A percentile compares a stretch with the other conserved stretches of the same genome.
Evolutionary conservation across 2,329 filamentous ascomycete genomes (phyloP).

Genomic region (Tympanopsis confertula): DNA sequence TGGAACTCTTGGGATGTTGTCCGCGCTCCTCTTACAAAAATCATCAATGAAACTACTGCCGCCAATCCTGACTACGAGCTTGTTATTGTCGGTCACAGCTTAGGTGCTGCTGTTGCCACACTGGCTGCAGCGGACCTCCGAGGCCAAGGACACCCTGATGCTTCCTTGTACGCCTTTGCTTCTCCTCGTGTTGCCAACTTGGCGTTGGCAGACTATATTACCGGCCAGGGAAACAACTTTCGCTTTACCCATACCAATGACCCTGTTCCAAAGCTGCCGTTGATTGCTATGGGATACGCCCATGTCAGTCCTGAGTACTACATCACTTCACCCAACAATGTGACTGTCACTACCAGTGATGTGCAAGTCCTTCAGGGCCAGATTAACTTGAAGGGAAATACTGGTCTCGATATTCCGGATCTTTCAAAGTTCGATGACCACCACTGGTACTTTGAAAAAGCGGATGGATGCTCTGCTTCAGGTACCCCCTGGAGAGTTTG

Average conservation of each 20-base stretch:
- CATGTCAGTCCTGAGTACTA: conserved; percentile 26
- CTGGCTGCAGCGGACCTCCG: neutral
- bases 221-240: conserved; percentile 18
- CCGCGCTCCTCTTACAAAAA: neutral
- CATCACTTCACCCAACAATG: conserved; percentile 18
- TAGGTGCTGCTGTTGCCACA: conserved; percentile 1
- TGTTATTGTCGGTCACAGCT: neutral
- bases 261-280: conserved; percentile 22
- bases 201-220: conserved; percentile 22
- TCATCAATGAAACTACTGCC: conserved; percentile 4
- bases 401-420: no score
- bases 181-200: conserved; percentile 26
- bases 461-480: no score
- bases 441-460: no score
- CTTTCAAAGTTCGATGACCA: no score
- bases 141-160: neutral
- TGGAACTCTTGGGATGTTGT: neutral
- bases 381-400: no score
- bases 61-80: neutral
- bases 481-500: no score
- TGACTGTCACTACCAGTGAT: conserved; percentile 14
- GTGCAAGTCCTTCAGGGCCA: conserved; percentile 16
- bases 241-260: conserved; percentile 24
- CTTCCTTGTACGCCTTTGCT: conserved; percentile 23
- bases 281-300: conserved; percentile 14